Percentiles rank a stretch among this genome's conserved stretches.
Evolutionary conservation across 2,329 filamentous ascomycete genomes (phyloP).

Genomic region (Aspergillus pseudonomiae): DNA sequence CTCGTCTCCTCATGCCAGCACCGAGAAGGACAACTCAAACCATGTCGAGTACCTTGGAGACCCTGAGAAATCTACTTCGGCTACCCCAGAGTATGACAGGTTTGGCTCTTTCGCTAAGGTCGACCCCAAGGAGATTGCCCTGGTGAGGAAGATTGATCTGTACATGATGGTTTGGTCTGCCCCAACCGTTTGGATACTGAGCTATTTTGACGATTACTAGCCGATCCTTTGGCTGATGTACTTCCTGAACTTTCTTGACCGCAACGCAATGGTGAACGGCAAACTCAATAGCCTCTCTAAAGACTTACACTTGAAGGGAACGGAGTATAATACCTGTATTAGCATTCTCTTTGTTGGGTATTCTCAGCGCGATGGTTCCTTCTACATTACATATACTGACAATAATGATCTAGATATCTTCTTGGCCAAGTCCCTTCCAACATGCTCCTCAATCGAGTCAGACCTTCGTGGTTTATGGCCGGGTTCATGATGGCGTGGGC

Average conservation of each 20-base stretch:
- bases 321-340: slow-evolving; percentile 50
- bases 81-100: neutral
- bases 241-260: slow-evolving; percentile 26
- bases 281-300: slow-evolving; percentile 15
- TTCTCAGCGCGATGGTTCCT: neutral
- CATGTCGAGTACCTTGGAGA: neutral
- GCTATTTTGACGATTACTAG: slow-evolving; percentile 1
- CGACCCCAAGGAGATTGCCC: slow-evolving; percentile 11
- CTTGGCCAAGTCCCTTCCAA: slow-evolving; percentile 41
- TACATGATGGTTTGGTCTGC: slow-evolving; percentile 15
- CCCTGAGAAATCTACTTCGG: neutral
- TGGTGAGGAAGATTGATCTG: slow-evolving; percentile 19
- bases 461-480: slow-evolving; percentile 23
- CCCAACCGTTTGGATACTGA: neutral
- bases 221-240: slow-evolving; percentile 22
- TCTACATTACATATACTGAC: slow-evolving; percentile 10
- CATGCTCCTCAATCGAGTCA: slow-evolving; percentile 46
- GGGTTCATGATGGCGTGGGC: slow-evolving; percentile 24
- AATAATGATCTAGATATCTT: slow-evolving; percentile 22
- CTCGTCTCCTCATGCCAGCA: neutral
- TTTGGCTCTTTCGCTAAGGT: neutral
- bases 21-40: neutral
- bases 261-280: slow-evolving; percentile 26
- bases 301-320: slow-evolving; percentile 48
- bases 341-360: slow-evolving; percentile 48